phyloP scores from a whole-genome alignment of 495 filamentous ascomycete genomes.

The Acidiella bohemica region DNA sequence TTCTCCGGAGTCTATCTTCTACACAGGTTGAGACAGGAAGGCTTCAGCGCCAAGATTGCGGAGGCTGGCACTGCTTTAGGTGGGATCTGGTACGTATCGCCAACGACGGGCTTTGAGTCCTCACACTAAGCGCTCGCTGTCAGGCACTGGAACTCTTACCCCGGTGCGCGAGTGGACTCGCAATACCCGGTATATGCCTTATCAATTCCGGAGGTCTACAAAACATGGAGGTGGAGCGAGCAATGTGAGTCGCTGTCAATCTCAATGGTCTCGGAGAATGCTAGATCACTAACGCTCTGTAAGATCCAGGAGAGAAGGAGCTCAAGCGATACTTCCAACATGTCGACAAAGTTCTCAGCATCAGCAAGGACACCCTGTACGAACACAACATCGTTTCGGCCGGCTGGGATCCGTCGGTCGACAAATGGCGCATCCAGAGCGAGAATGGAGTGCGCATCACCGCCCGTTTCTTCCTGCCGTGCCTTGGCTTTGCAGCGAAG shows the following conservation, averaged over 20 bases:
- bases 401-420: slow-evolving; percentile 29
- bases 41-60: slow-evolving; percentile 22
- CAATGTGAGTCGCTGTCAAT: too few relatives aligned
- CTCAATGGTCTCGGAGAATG: too few relatives aligned
- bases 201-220: slow-evolving; percentile 38
- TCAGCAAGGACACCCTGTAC: slow-evolving; percentile 42
- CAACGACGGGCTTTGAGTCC: too few relatives aligned
- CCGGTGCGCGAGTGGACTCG: slow-evolving; percentile 35
- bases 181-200: slow-evolving; percentile 40
- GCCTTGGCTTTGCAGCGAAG: slow-evolving; percentile 27
- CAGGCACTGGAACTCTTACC: slow-evolving; percentile 25
- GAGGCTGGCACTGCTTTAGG: slow-evolving; percentile 22
- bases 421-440: slow-evolving; percentile 31
- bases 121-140: slow-evolving; percentile 4
- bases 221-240: slow-evolving; percentile 40
- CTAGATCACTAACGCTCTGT: too few relatives aligned
- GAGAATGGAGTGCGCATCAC: slow-evolving; percentile 27
- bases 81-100: slow-evolving; percentile 24
- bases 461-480: slow-evolving; percentile 36
- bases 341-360: slow-evolving; percentile 37
- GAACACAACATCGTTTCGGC: slow-evolving; percentile 35
- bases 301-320: slow-evolving; percentile 39
- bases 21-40: slow-evolving; percentile 21
- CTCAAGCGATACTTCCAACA: slow-evolving; percentile 43
- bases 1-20: slow-evolving; percentile 22